Evolutionary conservation across 495 filamentous ascomycete genomes (phyloP).

Genomic region (Penicillium waksmanii): DNA sequence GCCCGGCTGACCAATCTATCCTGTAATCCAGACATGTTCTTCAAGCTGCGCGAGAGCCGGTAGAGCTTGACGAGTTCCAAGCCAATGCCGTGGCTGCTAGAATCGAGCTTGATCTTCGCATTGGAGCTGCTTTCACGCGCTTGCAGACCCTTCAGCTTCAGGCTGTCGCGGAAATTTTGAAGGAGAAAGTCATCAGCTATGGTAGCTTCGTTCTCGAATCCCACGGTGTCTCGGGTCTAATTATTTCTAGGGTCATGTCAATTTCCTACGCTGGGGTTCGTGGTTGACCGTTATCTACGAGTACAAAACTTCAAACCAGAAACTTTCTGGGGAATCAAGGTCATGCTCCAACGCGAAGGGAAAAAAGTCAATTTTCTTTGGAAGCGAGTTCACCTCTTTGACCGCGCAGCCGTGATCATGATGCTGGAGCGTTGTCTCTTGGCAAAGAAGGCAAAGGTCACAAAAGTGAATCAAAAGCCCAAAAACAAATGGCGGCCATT

Average conservation of each 20-base stretch:
- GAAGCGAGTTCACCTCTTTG: slow-evolving; percentile 82
- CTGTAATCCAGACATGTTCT: slow-evolving; percentile 66
- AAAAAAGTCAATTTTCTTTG: slow-evolving; percentile 86
- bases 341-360: slow-evolving; percentile 74
- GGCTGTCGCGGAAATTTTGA: slow-evolving; percentile 62
- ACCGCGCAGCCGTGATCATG: slow-evolving; percentile 77
- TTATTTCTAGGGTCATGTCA: slow-evolving; percentile 79
- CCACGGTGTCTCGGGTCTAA: slow-evolving; percentile 22
- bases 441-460: slow-evolving; percentile 78
- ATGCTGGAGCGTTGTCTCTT: slow-evolving; percentile 82
- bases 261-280: slow-evolving; percentile 95
- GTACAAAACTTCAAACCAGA: slow-evolving; percentile 94
- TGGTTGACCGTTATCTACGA: slow-evolving; percentile 91
- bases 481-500: slow-evolving; percentile 94
- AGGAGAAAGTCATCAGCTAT: slow-evolving; percentile 77
- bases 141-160: slow-evolving; percentile 77
- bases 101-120: slow-evolving; percentile 90
- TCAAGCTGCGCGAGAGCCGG: slow-evolving; percentile 74
- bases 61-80: slow-evolving; percentile 81
- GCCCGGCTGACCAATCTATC: background rate
- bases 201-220: slow-evolving; percentile 50
- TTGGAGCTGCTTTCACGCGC: slow-evolving; percentile 91
- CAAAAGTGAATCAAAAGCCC: slow-evolving; percentile 82
- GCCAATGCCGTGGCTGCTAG: slow-evolving; percentile 86
- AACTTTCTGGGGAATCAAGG: slow-evolving; percentile 87